Evolutionary conservation across 2,329 filamentous ascomycete species (phyloP).

Genomic region (Cucurbitaria berberidis): DNA sequence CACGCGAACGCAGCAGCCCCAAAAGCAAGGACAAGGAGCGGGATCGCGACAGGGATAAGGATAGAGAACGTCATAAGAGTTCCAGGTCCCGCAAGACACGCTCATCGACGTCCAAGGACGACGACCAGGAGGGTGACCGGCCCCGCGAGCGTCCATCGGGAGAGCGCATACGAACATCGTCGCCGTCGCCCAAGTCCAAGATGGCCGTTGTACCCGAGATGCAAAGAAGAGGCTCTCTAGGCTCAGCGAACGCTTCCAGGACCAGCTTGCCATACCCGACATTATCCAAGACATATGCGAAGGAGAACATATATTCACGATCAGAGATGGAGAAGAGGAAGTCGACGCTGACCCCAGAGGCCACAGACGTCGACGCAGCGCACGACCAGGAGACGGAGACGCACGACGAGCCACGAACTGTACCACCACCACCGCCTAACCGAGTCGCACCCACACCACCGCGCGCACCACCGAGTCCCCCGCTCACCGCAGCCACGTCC

Average conservation of each 20-base stretch:
- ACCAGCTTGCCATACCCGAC: constrained; percentile 72
- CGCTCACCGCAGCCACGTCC: constrained; percentile 50
- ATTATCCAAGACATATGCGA: constrained; percentile 91
- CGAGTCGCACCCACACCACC: constrained; percentile 27
- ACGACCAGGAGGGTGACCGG: constrained; percentile 26
- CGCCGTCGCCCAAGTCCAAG: constrained; percentile 36
- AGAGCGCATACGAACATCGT: constrained; percentile 38
- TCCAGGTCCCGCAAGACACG: constrained; percentile 37
- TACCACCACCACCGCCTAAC: constrained; percentile 22
- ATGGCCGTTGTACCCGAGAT: constrained; percentile 56
- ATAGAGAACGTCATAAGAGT: constrained; percentile 40
- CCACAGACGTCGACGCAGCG: constrained; percentile 49
- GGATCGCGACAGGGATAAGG: constrained; percentile 22
- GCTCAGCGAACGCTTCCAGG: constrained; percentile 46
- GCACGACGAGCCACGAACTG: constrained; percentile 11
- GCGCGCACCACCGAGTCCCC: constrained; percentile 56
- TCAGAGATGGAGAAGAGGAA: constrained; percentile 45
- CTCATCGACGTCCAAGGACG: constrained; percentile 38
- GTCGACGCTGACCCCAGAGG: constrained; percentile 47
- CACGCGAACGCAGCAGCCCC: constrained; percentile 33
- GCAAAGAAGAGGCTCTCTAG: constrained; percentile 48
- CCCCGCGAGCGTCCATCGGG: constrained; percentile 29
- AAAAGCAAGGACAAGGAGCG: constrained; percentile 37
- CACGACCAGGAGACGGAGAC: constrained; percentile 38
- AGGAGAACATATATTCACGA: constrained; percentile 75